Evolutionary conservation across 2,329 filamentous ascomycete species (phyloP), one percentile per base, ranked within the genome.

Genomic region (Colletotrichum tanaceti): DNA sequence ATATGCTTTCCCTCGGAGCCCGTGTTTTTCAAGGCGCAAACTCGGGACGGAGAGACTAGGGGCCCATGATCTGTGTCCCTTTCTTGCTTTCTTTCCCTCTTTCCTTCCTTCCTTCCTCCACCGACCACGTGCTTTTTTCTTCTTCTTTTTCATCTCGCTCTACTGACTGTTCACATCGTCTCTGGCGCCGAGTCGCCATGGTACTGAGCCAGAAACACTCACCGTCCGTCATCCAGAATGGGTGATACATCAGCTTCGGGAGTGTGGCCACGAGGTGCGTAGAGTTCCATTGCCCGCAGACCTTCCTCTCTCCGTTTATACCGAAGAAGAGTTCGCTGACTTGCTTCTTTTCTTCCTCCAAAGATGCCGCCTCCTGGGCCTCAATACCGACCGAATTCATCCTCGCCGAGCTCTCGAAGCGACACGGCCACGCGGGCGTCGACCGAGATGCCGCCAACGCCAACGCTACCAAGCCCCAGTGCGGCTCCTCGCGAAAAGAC

Each of bases 311-410:
- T 35, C 32, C 32, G 2, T 35, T 35, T 35, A 35, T 7, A 10
- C 9, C 32, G 7, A 10, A 35, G 7, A 6, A 35, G 32, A 35
- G 32, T 0, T 7, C 32, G 43, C 65, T 68, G 7, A 68, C 65
- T 59, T 46, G 9, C 16, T 54, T 61, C 32, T 35, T 41, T 53
- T 28, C n/a, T 9, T 11, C 1, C 2, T 47, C 24, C 47, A 10
- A 67, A 82, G 81, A 78, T 71, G 72, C 74, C 46, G 66, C 57
- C 32, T 75, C 77, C 38, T 82, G 85, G 84, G 79, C 84, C 52
- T 82, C 81, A n/a, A 78, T 88, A 43, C 80, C 87, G 3, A 87
- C 86, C 67, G 78, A 84, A 44, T 63, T 84, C 46, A 81, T 89
- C 57, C 80, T 83, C 55, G 84, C 84, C 71, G 87, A 89, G 75